Evolutionary conservation across 139 green algal species (phyloP).

Genomic region (Chlamydomonas incerta): DNA sequence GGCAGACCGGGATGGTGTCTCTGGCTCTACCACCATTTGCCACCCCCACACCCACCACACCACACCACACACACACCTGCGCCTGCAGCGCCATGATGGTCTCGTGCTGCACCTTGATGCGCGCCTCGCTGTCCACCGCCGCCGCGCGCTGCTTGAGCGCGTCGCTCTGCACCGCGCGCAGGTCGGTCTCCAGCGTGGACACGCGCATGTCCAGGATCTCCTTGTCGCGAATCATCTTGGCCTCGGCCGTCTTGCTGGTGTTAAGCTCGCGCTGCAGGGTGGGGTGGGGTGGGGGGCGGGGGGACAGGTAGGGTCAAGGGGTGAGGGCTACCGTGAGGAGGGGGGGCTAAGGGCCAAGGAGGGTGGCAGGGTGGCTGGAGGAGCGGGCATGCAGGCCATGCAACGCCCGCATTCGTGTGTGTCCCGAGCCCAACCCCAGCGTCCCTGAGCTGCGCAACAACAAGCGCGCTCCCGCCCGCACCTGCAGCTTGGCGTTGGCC

Average conservation of each 20-base stretch:
- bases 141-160: background rate
- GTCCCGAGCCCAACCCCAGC: no score
- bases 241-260: constrained; percentile 10
- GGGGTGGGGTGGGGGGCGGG: no score
- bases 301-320: background rate
- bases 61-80: constrained; percentile 5
- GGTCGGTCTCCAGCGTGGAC: constrained; percentile 18
- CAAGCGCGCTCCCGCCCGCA: background rate
- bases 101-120: constrained; percentile 45
- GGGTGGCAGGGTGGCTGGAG: background rate
- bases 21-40: no score
- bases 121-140: constrained; percentile 5
- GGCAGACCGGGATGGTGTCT: no score
- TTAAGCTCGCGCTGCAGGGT: constrained; percentile 16
- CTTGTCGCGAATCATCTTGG: constrained; percentile 24
- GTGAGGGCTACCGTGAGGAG: background rate
- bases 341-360: no score
- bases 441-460: no score
- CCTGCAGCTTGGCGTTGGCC: constrained; percentile 23
- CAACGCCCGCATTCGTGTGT: no score
- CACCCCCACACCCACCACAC: no score
- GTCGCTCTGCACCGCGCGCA: constrained; percentile 9
- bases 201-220: constrained; percentile 17
- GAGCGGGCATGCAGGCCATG: no score
- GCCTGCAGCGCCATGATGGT: constrained; percentile 31